phyloP scores from a whole-genome alignment of 768 basidiomycete genomes.

The Podaxis mareebaensis region DNA sequence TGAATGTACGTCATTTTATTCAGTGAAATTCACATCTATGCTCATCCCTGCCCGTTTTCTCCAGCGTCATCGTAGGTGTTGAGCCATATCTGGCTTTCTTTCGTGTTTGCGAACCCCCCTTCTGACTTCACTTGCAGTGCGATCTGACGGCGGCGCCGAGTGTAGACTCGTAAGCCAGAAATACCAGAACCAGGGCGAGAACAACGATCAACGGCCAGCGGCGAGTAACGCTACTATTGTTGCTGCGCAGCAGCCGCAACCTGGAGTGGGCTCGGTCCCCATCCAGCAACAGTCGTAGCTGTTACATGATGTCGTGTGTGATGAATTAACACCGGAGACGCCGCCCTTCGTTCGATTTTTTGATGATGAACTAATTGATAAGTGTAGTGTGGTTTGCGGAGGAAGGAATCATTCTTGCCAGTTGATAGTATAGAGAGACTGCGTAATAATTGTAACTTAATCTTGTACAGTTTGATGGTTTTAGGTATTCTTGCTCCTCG shows the following conservation, averaged over 20 bases:
- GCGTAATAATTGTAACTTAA: slow-evolving; percentile 15
- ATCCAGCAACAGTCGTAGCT: slow-evolving; percentile 4
- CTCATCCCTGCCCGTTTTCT: slow-evolving; percentile 23
- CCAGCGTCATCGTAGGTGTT: slow-evolving; percentile 75
- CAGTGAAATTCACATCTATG: slow-evolving; percentile 4
- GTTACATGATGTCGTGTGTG: not conserved
- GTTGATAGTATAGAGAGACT: slow-evolving; percentile 1
- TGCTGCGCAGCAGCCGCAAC: slow-evolving; percentile 7
- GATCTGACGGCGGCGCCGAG: slow-evolving; percentile 83
- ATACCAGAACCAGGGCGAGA: slow-evolving; percentile 29
- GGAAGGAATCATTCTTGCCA: slow-evolving; percentile 14
- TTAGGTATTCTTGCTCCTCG: not conserved
- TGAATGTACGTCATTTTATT: slow-evolving; percentile 70
- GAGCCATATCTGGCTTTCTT: slow-evolving; percentile 19
- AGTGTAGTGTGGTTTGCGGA: slow-evolving; percentile 1
- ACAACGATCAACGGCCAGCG: slow-evolving; percentile 13
- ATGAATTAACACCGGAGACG: slow-evolving; percentile 1
- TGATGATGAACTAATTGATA: slow-evolving; percentile 9
- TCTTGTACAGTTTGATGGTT: slow-evolving; percentile 6
- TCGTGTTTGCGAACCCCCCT: slow-evolving; percentile 16
- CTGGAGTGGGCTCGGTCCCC: slow-evolving; percentile 1
- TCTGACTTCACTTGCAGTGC: slow-evolving; percentile 49
- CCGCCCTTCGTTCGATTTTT: slow-evolving; percentile 8
- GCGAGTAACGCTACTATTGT: not conserved
- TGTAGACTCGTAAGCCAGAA: slow-evolving; percentile 55